Evolutionary conservation across 2,329 filamentous ascomycete species (phyloP).

Genomic region (Drechmeria coniospora): DNA sequence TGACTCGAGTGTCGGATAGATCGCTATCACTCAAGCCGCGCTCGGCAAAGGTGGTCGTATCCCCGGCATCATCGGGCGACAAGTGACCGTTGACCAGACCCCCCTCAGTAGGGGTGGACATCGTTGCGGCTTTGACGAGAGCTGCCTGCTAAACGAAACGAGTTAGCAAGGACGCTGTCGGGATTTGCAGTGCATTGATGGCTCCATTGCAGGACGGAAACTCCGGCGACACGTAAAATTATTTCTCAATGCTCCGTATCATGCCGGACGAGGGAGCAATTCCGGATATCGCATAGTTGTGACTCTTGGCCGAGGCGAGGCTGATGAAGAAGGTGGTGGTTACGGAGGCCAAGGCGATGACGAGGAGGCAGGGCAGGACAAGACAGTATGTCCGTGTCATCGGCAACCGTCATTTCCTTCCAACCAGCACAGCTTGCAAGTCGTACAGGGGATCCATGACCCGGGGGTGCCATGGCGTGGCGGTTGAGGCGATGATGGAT

Average conservation of each 20-base stretch:
- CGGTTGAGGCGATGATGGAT: conserved; percentile 18
- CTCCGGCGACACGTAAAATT: conserved; percentile 15
- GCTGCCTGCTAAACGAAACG: conserved; percentile 30
- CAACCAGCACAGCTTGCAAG: conserved; percentile 11
- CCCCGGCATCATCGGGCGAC: conserved; percentile 35
- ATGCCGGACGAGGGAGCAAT: conserved; percentile 15
- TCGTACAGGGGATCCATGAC: conserved; percentile 11
- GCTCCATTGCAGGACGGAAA: conserved; percentile 9
- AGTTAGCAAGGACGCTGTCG: conserved; percentile 16
- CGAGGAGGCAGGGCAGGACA: conserved; percentile 7
- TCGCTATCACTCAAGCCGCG: conserved; percentile 45
- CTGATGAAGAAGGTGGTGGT: conserved; percentile 27
- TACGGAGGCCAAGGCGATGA: conserved; percentile 21
- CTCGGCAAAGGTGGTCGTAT: conserved; percentile 21
- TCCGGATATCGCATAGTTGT: conserved; percentile 27
- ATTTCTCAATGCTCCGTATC: conserved; percentile 5
- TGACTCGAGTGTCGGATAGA: conserved; percentile 55
- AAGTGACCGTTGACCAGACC: conserved; percentile 52
- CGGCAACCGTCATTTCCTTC: conserved; percentile 21
- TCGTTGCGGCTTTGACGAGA: conserved; percentile 45
- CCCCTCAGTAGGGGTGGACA: conserved; percentile 46
- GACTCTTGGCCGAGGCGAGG: conserved; percentile 30
- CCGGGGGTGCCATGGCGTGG: conserved; percentile 19
- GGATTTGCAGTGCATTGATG: conserved; percentile 6
- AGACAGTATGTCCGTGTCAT: conserved; percentile 16